A percentile compares a stretch with the other conserved stretches of the same genome.
These are phyloP conservation scores for Suhomyces guaymorum DNA, from an alignment of 1,139 yeast species.

Conservation along the genomic window DNA sequence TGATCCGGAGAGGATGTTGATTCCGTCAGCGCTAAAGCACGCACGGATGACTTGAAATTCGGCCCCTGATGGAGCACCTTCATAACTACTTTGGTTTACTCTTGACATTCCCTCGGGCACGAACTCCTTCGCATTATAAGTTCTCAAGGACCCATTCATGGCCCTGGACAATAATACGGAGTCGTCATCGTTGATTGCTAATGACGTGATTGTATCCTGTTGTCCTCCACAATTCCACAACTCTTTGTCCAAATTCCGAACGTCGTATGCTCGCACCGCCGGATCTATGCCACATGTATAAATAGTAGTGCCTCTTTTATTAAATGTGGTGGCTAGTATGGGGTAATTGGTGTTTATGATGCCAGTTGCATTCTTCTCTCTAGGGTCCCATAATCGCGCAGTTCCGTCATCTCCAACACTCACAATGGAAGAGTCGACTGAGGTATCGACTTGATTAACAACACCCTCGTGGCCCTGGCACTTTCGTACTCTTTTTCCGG, in stretches of 20 bases:
- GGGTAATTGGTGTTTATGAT: slow-evolving; percentile 54
- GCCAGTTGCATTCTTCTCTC: slow-evolving; percentile 40
- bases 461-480: slow-evolving; percentile 53
- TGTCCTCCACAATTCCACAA: slow-evolving; percentile 53
- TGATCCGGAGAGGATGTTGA: slow-evolving; percentile 57
- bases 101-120: slow-evolving; percentile 41
- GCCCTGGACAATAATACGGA: slow-evolving; percentile 56
- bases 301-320: slow-evolving; percentile 39
- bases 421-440: slow-evolving; percentile 36
- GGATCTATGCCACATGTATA: slow-evolving; percentile 73
- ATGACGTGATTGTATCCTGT: slow-evolving; percentile 49
- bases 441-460: slow-evolving; percentile 53
- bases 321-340: slow-evolving; percentile 51
- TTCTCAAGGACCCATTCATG: slow-evolving; percentile 56
- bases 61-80: slow-evolving; percentile 59
- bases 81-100: slow-evolving; percentile 46
- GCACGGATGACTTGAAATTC: slow-evolving; percentile 57
- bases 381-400: slow-evolving; percentile 62
- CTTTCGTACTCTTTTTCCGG: slow-evolving; percentile 57
- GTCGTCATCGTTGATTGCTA: slow-evolving; percentile 51
- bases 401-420: slow-evolving; percentile 71
- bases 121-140: slow-evolving; percentile 55
- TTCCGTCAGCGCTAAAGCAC: slow-evolving; percentile 40
- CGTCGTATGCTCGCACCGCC: slow-evolving; percentile 56
- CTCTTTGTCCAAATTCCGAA: slow-evolving; percentile 39